phyloP scores from a whole-genome alignment of 1,284 basidiomycete species.

The Puccinia novopanici region DNA sequence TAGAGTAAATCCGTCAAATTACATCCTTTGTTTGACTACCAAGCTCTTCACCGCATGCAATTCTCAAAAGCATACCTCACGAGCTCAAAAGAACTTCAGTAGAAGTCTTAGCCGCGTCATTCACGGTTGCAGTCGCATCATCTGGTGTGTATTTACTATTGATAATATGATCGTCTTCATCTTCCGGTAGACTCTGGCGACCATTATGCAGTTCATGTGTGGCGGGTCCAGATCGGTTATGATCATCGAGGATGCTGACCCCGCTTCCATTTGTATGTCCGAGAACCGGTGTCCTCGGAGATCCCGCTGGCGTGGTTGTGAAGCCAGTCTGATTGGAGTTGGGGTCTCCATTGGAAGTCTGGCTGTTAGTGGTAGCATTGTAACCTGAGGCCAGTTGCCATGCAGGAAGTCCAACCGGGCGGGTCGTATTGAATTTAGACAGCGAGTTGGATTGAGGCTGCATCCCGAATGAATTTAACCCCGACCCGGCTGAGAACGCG shows the following conservation, averaged over 20 bases:
- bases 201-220: not conserved
- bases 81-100: no score
- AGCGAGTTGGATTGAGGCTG: conserved; percentile 14
- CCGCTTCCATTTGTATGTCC: not conserved
- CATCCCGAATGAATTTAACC: conserved; percentile 9
- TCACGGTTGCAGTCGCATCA: not conserved
- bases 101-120: no score
- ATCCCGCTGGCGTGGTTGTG: not conserved
- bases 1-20: no score
- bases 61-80: no score
- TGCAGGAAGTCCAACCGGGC: conserved; percentile 35
- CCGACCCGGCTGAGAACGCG: not conserved
- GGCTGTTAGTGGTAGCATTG: not conserved
- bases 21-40: no score
- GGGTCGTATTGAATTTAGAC: conserved; percentile 9
- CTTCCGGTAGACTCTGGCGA: conserved; percentile 9
- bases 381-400: conserved; percentile 40
- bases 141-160: conserved; percentile 25
- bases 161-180: conserved; percentile 30
- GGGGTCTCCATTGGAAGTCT: conserved; percentile 10
- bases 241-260: not conserved
- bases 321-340: conserved; percentile 7
- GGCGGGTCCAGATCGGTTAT: not conserved
- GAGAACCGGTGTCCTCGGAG: not conserved
- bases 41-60: no score